Base-by-base conservation (phyloP, 148 eudicot species). In the Salicornia ramosissima region DNA sequence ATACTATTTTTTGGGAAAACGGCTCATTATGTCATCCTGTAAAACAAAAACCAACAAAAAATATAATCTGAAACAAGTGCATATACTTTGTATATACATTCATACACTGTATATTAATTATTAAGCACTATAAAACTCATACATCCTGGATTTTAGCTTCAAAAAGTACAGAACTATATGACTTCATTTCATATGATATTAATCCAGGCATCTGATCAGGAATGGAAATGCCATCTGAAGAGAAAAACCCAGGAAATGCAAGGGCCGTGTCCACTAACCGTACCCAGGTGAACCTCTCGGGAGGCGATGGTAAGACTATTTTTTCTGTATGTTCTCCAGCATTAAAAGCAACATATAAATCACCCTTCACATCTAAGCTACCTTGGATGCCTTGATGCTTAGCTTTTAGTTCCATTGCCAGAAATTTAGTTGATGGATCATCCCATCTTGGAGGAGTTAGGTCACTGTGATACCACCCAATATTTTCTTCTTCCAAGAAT, bases 261-360 rank as follows among this genome's bases (percentile, higher is more conserved):
- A 87, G 93, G 10, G 86, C 83, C 3, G 99, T 95, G 76, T 95
- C 99, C 53, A 91, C 90, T 85, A 95, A 71, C 57, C 91, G 73
- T 36, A 76, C 73, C 99, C 99, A 95, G 18, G 64, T 73, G 80
- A 80, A 84, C 18, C 79, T 87, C 46, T 57, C 76, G 0, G 84
- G 83, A 26, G 79, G 82, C 52, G 83, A 65, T 14, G 99, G 99
- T 51, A 95, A 68, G 64, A 69, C 56, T 19, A 89, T 56, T 39
- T 63, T 83, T 78, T 86, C 88, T 3, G 77, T 55, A 6, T 75
- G 53, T 65, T 78, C 82, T 6, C 77, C 89, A 22, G 80, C 80
- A 65, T 90, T 94, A 53, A 88, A 87, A 16, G 89, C 96, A 64
- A 86, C 76, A 71, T 83, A 90, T 69, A 94, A 70, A 68, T 87